A percentile compares a stretch with the other conserved stretches of the same genome.
Conservation (phyloP, 306 rosid genomes). For the Quillaja saponaria region DNA sequence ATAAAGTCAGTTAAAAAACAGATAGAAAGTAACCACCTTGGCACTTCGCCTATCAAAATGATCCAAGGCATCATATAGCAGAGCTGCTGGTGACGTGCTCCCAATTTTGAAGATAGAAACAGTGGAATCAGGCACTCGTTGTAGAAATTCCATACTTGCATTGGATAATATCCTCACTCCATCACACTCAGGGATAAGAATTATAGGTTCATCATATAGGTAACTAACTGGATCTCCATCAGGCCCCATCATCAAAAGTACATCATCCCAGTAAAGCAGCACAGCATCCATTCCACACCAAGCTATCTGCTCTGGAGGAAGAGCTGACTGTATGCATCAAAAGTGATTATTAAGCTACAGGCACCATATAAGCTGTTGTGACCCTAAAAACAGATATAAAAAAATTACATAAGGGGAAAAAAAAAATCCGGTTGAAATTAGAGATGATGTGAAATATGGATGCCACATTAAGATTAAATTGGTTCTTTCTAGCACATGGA, state of each 20-base stretch:
- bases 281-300: conserved; percentile 99
- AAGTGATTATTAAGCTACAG: conserved; percentile 28
- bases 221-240: conserved; percentile 86
- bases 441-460: conserved; percentile 3
- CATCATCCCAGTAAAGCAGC: conserved; percentile 93
- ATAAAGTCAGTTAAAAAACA: conserved; percentile 20
- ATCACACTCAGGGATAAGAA: conserved; percentile 90
- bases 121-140: conserved; percentile 91
- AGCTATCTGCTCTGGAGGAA: conserved; percentile 84
- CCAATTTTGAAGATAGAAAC: conserved; percentile 92
- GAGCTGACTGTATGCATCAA: conserved; percentile 67
- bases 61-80: conserved; percentile 90
- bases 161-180: conserved; percentile 96
- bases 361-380: conserved; percentile 19
- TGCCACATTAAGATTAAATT: neutral
- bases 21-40: conserved; percentile 56
- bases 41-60: conserved; percentile 98
- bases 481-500: neutral
- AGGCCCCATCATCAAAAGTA: conserved; percentile 97
- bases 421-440: neutral
- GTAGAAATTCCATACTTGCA: conserved; percentile 85
- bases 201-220: conserved; percentile 80
- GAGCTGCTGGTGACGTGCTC: conserved; percentile 95
- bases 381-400: conserved; percentile 7
- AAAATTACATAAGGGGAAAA: neutral